phyloP scores from a whole-genome alignment of 495 filamentous ascomycete species.

The Talaromyces proteolyticus region DNA sequence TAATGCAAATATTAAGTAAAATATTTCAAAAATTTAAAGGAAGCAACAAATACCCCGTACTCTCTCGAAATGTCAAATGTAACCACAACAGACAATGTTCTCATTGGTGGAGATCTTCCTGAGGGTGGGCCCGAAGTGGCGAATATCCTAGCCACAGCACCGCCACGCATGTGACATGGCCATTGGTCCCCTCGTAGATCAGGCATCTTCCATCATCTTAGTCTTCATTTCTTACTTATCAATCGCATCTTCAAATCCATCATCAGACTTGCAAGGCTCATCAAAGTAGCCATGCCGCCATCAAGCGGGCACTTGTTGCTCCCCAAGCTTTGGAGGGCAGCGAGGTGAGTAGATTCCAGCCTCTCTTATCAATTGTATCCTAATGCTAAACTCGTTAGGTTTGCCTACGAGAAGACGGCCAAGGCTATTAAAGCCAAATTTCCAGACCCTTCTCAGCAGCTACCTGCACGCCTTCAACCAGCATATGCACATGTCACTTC shows the following conservation, averaged over 20 bases:
- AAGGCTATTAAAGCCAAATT: conserved; percentile 59
- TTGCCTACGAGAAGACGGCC: conserved; percentile 57
- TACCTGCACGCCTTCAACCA: conserved; percentile 39
- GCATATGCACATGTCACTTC: conserved; percentile 46
- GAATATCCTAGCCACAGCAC: conserved; percentile 1
- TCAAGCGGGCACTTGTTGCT: conserved; percentile 64
- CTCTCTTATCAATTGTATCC: neutral
- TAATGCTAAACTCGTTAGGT: conserved; percentile 37
- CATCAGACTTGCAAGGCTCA: conserved; percentile 19
- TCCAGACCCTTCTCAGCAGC: conserved; percentile 41
- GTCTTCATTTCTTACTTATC: conserved; percentile 6
- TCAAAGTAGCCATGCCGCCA: conserved; percentile 52
- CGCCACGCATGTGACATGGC: conserved; percentile 4
- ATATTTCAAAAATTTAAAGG: no score
- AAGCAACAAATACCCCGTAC: no score
- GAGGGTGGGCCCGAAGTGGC: neutral
- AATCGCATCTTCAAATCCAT: conserved; percentile 17
- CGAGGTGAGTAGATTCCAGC: conserved; percentile 41
- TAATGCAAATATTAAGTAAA: no score
- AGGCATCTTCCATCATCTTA: conserved; percentile 16
- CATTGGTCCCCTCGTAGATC: conserved; percentile 16
- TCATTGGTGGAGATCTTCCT: neutral
- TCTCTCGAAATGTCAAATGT: no score
- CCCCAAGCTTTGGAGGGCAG: conserved; percentile 60
- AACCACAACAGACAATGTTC: neutral